These are phyloP conservation scores for Teunomyces panamensis DNA, from an alignment of 805 yeast species.

Conservation along the genomic window DNA sequence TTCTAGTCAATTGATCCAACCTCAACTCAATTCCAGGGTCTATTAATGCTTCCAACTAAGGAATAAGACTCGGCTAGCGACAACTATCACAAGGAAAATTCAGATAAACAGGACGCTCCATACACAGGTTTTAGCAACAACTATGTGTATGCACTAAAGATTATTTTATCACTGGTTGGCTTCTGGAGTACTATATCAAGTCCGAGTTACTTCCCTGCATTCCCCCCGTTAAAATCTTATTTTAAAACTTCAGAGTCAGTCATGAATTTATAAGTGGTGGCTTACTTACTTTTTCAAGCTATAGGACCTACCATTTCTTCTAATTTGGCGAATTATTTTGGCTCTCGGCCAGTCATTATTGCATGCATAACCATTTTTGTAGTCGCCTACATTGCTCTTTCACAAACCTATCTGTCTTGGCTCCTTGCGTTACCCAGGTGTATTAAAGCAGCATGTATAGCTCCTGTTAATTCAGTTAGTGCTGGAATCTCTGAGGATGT, in stretches of 20 bases:
- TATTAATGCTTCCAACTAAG: neutral
- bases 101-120: neutral
- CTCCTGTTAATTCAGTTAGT: constrained; percentile 71
- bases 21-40: too few relatives aligned
- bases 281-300: constrained; percentile 76
- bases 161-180: constrained; percentile 46
- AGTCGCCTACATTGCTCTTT: constrained; percentile 65
- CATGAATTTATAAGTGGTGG: constrained; percentile 73
- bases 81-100: neutral
- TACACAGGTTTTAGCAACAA: constrained; percentile 42
- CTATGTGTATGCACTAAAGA: constrained; percentile 42
- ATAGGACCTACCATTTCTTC: constrained; percentile 69
- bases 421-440: constrained; percentile 63
- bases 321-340: constrained; percentile 63
- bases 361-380: constrained; percentile 53
- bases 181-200: constrained; percentile 69
- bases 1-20: too few relatives aligned
- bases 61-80: neutral
- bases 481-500: constrained; percentile 76
- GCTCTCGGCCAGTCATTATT: constrained; percentile 68
- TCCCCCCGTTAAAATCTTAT: constrained; percentile 52
- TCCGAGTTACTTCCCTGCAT: constrained; percentile 80
- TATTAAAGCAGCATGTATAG: constrained; percentile 74
- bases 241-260: constrained; percentile 56
- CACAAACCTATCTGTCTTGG: constrained; percentile 56